Conservation (phyloP, 129 eudicot genomes). For the Logfia minima region DNA sequence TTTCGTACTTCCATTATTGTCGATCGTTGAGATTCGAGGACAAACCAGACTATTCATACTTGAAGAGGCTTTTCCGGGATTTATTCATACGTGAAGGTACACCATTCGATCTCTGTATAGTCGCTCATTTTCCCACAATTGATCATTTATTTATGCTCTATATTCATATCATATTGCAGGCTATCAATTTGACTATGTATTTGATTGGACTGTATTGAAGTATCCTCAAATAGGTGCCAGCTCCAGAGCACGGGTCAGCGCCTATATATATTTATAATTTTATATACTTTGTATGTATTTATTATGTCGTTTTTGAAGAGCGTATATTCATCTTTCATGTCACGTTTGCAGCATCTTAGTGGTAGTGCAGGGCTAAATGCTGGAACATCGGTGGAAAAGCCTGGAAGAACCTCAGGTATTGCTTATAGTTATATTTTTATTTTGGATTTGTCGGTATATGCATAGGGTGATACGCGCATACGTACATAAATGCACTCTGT, state of each 20-base stretch:
- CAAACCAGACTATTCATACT: slow-evolving; percentile 92
- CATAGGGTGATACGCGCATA: neutral
- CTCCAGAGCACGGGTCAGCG: slow-evolving; percentile 76
- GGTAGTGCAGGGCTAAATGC: slow-evolving; percentile 56
- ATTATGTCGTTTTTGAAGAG: slow-evolving; percentile 6
- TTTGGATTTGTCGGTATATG: neutral
- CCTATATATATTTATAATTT: neutral
- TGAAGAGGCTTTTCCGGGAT: slow-evolving; percentile 96
- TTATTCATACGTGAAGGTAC: slow-evolving; percentile 95
- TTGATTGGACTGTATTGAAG: slow-evolving; percentile 97
- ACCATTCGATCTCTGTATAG: neutral
- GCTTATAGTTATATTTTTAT: neutral
- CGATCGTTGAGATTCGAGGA: slow-evolving; percentile 96
- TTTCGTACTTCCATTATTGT: slow-evolving; percentile 89
- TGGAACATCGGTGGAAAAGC: slow-evolving; percentile 82
- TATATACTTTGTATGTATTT: neutral
- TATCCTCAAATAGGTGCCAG: slow-evolving; percentile 92
- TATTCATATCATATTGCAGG: slow-evolving; percentile 42
- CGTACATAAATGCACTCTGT: neutral
- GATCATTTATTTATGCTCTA: neutral
- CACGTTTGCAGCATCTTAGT: slow-evolving; percentile 55
- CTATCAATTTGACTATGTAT: slow-evolving; percentile 95
- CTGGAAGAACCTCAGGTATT: slow-evolving; percentile 74
- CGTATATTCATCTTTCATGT: neutral
- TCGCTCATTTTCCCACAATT: neutral